Evolutionary conservation across 169 alveolate genomes (phyloP), one percentile per base, ranked within the genome.

Genomic region (Pseudocohnilembus persalinus): DNA sequence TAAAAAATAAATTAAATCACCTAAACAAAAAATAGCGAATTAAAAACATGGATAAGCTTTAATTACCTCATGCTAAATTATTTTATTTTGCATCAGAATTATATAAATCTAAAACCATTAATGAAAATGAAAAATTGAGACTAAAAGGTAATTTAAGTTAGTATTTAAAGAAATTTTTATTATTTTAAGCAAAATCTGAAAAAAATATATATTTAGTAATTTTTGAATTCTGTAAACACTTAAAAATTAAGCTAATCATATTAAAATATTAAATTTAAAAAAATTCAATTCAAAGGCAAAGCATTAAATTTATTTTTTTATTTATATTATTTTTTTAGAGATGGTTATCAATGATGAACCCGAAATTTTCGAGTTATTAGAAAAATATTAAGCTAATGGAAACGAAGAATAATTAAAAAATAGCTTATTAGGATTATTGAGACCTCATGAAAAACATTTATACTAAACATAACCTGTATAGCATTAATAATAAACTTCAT

Each of bases 291-390:
- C 16, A 31, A 24, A 79, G 29, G 26, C 16, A 79, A 35, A 34
- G 29, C 29, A 20, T 29, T 29, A n/a, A 20, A 20, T 78, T 32
- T 24, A 29, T 49, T 34, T 0, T 49, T 29, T 49, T 11, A 63
- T 29, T 79, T 49, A 79, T 77, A 31, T 1, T 27, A 16, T 0
- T 26, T 35, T 1, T 34, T 29, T 15, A 79, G 84, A 79, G 63
- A 79, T 79, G 84, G 84, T 79, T 29, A 79, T 79, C 29, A 49
- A 79, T 79, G 76, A 79, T 29, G 84, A 79, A 30, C 84, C 84
- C 64, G 65, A 79, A 31, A 49, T 79, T 28, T 79, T 79, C 76
- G 84, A 79, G 63, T 29, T 79, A 28, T 64, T 79, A 49, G 84
- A 79, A 63, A 79, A 73, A 79, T 79, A 49, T 79, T 64, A 79